Percentiles rank a stretch among this genome's conserved stretches.
phyloP scores from a whole-genome alignment of 345 rosid species.

The Lumnitzera littorea region DNA sequence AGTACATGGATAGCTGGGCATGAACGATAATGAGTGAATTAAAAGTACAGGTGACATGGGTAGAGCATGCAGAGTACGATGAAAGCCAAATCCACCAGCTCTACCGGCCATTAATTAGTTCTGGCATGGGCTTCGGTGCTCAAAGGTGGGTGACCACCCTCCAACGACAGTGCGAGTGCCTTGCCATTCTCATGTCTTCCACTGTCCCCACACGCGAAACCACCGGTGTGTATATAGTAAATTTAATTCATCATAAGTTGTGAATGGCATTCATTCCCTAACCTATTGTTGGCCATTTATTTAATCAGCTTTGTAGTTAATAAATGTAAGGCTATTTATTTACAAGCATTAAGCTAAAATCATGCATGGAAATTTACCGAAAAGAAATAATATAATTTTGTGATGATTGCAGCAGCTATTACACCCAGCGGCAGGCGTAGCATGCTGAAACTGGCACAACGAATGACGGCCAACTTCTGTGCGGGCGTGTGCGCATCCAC shows the following conservation, averaged over 20 bases:
- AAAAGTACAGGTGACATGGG: constrained; percentile 83
- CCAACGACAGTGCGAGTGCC: constrained; percentile 89
- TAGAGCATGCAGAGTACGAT: constrained; percentile 90
- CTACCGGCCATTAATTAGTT: constrained; percentile 51
- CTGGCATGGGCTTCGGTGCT: constrained; percentile 88
- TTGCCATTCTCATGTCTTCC: constrained; percentile 89
- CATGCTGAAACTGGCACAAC: constrained; percentile 87
- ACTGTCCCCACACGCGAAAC: constrained; percentile 42
- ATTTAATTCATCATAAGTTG: too few species aligned
- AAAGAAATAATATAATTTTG: too few species aligned
- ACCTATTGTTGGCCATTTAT: not conserved
- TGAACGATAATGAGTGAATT: too few species aligned
- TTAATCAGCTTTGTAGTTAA: not conserved
- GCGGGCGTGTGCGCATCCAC: constrained; percentile 91
- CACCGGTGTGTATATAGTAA: constrained; percentile 24
- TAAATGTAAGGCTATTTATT: too few species aligned
- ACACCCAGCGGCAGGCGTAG: constrained; percentile 67
- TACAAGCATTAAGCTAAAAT: too few species aligned
- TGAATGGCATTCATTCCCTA: too few species aligned
- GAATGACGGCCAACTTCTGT: constrained; percentile 95
- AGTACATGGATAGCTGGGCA: too few species aligned
- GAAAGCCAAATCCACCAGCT: constrained; percentile 65
- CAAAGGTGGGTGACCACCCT: constrained; percentile 91
- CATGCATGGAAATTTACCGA: too few species aligned
- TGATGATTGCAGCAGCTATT: constrained; percentile 23